Evolutionary conservation across 2,329 filamentous ascomycete species (phyloP), one percentile per base, ranked within the genome.

Genomic region (Ophiostoma fasciatum): DNA sequence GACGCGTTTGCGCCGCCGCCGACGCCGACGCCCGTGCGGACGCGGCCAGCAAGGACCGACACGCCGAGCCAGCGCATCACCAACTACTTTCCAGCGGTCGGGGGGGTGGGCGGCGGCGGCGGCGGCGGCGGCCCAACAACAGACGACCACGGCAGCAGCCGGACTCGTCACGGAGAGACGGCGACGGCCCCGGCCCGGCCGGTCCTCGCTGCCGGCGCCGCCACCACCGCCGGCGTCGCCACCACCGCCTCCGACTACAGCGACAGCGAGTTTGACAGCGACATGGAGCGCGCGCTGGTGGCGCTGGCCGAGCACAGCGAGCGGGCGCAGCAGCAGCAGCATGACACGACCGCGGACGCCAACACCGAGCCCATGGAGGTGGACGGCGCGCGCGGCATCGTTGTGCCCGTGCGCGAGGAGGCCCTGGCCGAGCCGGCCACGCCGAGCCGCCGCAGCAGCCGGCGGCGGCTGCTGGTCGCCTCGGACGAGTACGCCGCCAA

Each of bases 201-300:
- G n/a, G n/a, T n/a, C n/a, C n/a, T n/a, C n/a, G n/a, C n/a, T n/a
- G n/a, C n/a, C n/a, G n/a, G n/a, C n/a, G n/a, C n/a, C n/a, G 7
- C 26, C 17, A 3, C 14, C 12, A 13, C 18, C 9, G 12, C 14
- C 7, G 27, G 12, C n/a, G 2, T 3, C 14, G 29, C n/a, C 13
- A 23, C 25, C 12, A 13, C n/a, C 2, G 26, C 5, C 15, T 35
- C 31, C 28, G 33, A 38, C 35, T 40, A 36, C 28, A 31, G 27
- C 36, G 40, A 33, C 37, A 32, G 31, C 30, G 28, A 36, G 14
- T 34, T 42, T 11, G 45, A 47, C 40, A 45, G 42, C 38, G 45
- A 46, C 11, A 41, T 37, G 32, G 44, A 45, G 30, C 39, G 42
- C 5, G 41, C 29, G 13, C 14, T 44, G 17, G 23, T 40, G 9